Percentiles rank a stretch among this genome's conserved stretches.
These are phyloP conservation scores for Paecilomyces fulvus DNA, from an alignment of 2,329 filamentous ascomycete species.

Conservation along the genomic window DNA sequence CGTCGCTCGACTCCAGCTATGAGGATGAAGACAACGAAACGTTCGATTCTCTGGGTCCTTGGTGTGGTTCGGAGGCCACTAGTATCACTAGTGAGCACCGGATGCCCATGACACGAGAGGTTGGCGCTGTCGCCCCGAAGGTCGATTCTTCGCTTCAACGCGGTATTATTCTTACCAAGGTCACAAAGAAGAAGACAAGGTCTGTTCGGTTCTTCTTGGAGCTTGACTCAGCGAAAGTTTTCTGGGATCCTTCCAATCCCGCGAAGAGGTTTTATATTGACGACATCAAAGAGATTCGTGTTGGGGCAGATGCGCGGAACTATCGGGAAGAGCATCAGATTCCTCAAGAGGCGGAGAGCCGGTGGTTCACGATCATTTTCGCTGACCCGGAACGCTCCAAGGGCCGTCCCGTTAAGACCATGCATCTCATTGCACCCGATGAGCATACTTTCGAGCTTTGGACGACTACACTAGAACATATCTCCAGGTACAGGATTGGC, in stretches of 20 bases:
- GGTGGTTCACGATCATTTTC: conserved; percentile 89
- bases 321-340: conserved; percentile 78
- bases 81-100: conserved; percentile 30
- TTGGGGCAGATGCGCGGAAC: conserved; percentile 74
- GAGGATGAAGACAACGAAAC: conserved; percentile 51
- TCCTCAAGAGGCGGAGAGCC: conserved; percentile 55
- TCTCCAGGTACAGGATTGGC: conserved; percentile 78
- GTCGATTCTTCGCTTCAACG: conserved; percentile 68
- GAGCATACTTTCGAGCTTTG: conserved; percentile 65
- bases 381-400: conserved; percentile 69
- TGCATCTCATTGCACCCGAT: conserved; percentile 78
- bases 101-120: conserved; percentile 24
- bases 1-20: conserved; percentile 38
- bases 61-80: conserved; percentile 33
- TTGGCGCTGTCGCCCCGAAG: conserved; percentile 50
- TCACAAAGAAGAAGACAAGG: conserved; percentile 73
- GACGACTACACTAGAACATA: conserved; percentile 74
- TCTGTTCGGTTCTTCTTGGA: conserved; percentile 72
- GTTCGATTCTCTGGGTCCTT: conserved; percentile 35
- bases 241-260: conserved; percentile 71
- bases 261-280: conserved; percentile 88
- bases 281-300: conserved; percentile 84
- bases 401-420: conserved; percentile 60
- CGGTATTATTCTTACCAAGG: conserved; percentile 70
- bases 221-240: conserved; percentile 73